Conservation (phyloP, 2,329 filamentous ascomycete genomes). For the Ascomycota sp. region DNA sequence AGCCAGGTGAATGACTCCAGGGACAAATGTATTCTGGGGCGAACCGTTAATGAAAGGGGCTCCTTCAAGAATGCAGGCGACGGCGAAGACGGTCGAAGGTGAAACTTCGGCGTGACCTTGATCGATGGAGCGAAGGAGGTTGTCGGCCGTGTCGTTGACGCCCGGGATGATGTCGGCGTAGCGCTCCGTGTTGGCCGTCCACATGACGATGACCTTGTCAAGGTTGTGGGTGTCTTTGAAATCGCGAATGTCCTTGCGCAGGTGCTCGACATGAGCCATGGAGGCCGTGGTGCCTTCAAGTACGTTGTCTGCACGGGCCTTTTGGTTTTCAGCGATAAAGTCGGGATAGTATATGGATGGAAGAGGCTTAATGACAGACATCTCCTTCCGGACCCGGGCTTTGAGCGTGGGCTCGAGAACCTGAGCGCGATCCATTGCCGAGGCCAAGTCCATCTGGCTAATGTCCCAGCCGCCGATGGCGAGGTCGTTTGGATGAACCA, state of each 20-base stretch:
- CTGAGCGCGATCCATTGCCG: constrained; percentile 84
- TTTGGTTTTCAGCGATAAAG: constrained; percentile 97
- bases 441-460: constrained; percentile 66
- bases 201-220: constrained; percentile 91
- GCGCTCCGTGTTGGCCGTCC: constrained; percentile 97
- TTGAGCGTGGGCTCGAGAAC: constrained; percentile 94
- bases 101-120: constrained; percentile 73
- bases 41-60: constrained; percentile 97
- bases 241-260: constrained; percentile 79
- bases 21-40: constrained; percentile 96
- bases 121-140: constrained; percentile 73
- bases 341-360: constrained; percentile 97
- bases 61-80: constrained; percentile 76
- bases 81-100: constrained; percentile 85
- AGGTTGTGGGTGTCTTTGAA: constrained; percentile 73
- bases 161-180: constrained; percentile 73
- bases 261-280: constrained; percentile 71
- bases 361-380: constrained; percentile 68
- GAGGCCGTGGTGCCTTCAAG: constrained; percentile 65
- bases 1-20: constrained; percentile 72
- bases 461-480: constrained; percentile 96
- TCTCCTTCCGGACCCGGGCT: constrained; percentile 72
- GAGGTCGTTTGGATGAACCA: constrained; percentile 93
- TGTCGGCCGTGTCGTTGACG: constrained; percentile 91
- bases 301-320: constrained; percentile 82